phyloP scores from a whole-genome alignment of 208 protist genomes.

The Wallacemonas sp. region DNA sequence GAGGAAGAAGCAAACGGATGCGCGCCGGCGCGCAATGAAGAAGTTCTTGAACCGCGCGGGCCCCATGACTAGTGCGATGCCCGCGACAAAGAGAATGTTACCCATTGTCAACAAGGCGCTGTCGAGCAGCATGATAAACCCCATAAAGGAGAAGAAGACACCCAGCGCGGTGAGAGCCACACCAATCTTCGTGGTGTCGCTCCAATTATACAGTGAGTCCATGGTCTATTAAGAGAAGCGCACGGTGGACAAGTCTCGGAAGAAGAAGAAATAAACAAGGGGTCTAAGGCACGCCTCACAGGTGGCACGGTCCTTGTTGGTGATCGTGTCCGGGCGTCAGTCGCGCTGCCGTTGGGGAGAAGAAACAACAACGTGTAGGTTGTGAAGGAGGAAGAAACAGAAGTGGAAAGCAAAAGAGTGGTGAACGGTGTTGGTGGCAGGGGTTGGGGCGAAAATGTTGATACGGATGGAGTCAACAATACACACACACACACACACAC shows the following conservation, averaged over 20 bases:
- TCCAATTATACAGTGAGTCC: slow-evolving; percentile 91
- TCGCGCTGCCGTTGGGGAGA: too few relatives aligned
- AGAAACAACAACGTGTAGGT: too few relatives aligned
- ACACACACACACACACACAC: too few relatives aligned
- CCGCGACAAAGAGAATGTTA: slow-evolving; percentile 87
- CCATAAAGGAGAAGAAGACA: slow-evolving; percentile 79
- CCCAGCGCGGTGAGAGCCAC: slow-evolving; percentile 84
- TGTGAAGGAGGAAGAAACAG: too few relatives aligned
- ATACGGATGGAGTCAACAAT: too few relatives aligned
- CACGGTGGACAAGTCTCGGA: not conserved
- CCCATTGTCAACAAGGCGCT: slow-evolving; percentile 89
- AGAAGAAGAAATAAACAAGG: not conserved
- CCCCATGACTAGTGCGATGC: slow-evolving; percentile 88
- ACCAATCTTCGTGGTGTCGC: slow-evolving; percentile 89
- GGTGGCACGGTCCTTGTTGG: too few relatives aligned
- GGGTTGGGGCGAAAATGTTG: too few relatives aligned
- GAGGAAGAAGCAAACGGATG: slow-evolving; percentile 84
- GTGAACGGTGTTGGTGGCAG: too few relatives aligned
- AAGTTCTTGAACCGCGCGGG: slow-evolving; percentile 72
- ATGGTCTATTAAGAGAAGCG: too few relatives aligned
- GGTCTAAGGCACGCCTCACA: too few relatives aligned
- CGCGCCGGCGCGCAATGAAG: slow-evolving; percentile 74
- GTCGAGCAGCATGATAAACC: slow-evolving; percentile 82
- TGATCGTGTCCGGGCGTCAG: too few relatives aligned
- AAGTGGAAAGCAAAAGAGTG: too few relatives aligned